Evolutionary conservation across 169 alveolate species (phyloP).

Genomic region (Miamiensis avidus): DNA sequence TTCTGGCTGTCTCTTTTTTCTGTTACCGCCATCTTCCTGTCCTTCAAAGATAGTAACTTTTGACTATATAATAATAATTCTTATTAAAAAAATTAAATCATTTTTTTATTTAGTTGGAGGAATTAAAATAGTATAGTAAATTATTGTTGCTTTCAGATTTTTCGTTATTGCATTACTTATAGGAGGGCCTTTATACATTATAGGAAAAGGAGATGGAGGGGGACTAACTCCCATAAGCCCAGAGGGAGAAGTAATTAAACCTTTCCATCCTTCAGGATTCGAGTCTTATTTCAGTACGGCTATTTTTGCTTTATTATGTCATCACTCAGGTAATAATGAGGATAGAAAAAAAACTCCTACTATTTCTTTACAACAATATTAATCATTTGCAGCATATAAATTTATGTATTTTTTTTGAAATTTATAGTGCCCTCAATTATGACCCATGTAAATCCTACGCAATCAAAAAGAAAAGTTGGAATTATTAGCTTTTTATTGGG

Average conservation of each 20-base stretch:
- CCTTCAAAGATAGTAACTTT: conserved; percentile 1
- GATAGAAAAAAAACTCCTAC: too few species aligned
- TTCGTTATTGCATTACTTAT: conserved; percentile 1
- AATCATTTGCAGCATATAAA: too few species aligned
- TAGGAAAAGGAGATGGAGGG: background rate
- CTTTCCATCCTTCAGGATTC: conserved; percentile 6
- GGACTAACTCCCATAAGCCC: background rate
- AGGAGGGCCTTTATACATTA: background rate
- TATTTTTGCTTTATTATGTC: conserved; percentile 17
- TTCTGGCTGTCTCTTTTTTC: conserved; percentile 9
- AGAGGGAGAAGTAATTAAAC: background rate
- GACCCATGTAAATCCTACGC: background rate
- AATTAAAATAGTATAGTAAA: background rate
- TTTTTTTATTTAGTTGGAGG: background rate
- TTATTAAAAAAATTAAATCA: too few species aligned
- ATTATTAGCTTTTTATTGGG: conserved; percentile 6
- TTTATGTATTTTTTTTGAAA: background rate
- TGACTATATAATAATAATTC: background rate
- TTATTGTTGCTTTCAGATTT: conserved; percentile 12
- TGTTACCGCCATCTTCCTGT: background rate
- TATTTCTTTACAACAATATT: too few species aligned
- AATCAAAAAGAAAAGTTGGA: conserved; percentile 3
- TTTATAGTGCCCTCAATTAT: conserved; percentile 8
- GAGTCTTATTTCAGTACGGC: conserved; percentile 1
- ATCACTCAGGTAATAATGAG: background rate